phyloP scores from a whole-genome alignment of 805 yeast species.

The Zygosaccharomyces lentus region DNA sequence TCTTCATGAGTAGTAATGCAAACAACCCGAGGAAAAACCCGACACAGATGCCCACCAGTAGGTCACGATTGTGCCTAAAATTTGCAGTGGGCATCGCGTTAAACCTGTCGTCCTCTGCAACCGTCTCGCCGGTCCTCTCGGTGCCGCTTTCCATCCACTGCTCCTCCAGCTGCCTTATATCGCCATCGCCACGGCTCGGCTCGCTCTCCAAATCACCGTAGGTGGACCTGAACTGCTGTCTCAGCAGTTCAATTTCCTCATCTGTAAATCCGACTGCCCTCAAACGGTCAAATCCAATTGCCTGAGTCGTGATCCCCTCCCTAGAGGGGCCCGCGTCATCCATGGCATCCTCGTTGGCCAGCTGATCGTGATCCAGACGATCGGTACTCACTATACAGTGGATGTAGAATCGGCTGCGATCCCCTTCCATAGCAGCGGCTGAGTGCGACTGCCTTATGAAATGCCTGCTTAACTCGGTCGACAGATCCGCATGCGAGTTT shows the following conservation, averaged over 20 bases:
- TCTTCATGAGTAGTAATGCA: constrained; percentile 57
- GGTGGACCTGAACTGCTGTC: constrained; percentile 68
- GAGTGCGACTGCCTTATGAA: constrained; percentile 11
- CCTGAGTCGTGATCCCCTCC: constrained; percentile 42
- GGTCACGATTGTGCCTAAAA: constrained; percentile 55
- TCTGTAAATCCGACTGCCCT: constrained; percentile 79
- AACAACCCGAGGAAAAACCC: constrained; percentile 77
- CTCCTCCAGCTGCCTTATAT: constrained; percentile 66
- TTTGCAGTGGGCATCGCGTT: constrained; percentile 39
- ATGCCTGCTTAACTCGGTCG: constrained; percentile 16
- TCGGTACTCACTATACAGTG: constrained; percentile 74
- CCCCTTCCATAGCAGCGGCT: constrained; percentile 2
- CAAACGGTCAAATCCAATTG: constrained; percentile 81
- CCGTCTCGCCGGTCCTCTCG: constrained; percentile 48
- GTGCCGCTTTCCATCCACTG: constrained; percentile 83
- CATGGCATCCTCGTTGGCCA: constrained; percentile 54
- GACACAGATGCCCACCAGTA: constrained; percentile 62
- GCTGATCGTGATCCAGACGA: constrained; percentile 41
- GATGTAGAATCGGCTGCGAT: constrained; percentile 46
- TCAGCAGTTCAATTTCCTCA: constrained; percentile 65
- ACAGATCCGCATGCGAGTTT: constrained; percentile 19
- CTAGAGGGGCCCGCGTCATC: constrained; percentile 38
- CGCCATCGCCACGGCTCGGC: constrained; percentile 17
- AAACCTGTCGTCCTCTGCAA: constrained; percentile 39
- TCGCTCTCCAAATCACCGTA: constrained; percentile 47